These are phyloP conservation scores for Phytophthora europaea DNA, from an alignment of 352 stramenopile species.

Conservation along the genomic window DNA sequence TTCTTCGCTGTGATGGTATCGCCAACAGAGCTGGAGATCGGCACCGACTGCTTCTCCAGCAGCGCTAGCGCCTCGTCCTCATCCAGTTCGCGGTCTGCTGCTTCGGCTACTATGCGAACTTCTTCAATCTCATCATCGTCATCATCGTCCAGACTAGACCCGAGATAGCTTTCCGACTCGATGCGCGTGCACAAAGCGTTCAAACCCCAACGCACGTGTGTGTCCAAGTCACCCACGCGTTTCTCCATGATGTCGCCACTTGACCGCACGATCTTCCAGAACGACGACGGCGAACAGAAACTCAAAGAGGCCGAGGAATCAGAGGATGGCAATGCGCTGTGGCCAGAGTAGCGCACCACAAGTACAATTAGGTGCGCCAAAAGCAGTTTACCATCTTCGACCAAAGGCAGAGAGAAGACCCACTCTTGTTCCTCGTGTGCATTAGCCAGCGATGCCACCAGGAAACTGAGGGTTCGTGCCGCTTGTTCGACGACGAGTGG, in stretches of 20 bases:
- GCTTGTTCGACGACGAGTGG: slow-evolving; percentile 71
- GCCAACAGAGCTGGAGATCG: slow-evolving; percentile 14
- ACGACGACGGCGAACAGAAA: slow-evolving; percentile 59
- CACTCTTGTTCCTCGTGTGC: slow-evolving; percentile 56
- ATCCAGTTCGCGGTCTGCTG: slow-evolving; percentile 50
- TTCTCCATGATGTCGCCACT: slow-evolving; percentile 58
- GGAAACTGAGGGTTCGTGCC: slow-evolving; percentile 71
- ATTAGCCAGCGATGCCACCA: slow-evolving; percentile 55
- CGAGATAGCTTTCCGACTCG: slow-evolving; percentile 65
- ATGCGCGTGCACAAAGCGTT: slow-evolving; percentile 64
- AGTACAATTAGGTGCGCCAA: slow-evolving; percentile 72
- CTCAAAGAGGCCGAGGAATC: slow-evolving; percentile 14
- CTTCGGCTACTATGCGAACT: slow-evolving; percentile 12
- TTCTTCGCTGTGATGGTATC: slow-evolving; percentile 25
- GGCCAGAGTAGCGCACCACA: slow-evolving; percentile 62
- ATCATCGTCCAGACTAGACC: slow-evolving; percentile 39
- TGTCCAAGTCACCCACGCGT: slow-evolving; percentile 74
- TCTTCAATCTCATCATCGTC: slow-evolving; percentile 30
- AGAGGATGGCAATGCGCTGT: slow-evolving; percentile 22
- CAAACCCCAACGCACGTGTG: slow-evolving; percentile 65
- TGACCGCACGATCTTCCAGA: slow-evolving; percentile 70
- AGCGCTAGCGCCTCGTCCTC: slow-evolving; percentile 71
- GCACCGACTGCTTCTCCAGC: slow-evolving; percentile 63
- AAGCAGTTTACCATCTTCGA: slow-evolving; percentile 66
- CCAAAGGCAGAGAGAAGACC: slow-evolving; percentile 59